phyloP scores from a whole-genome alignment of 768 basidiomycete genomes.

The Tricholoma hemisulphureum region DNA sequence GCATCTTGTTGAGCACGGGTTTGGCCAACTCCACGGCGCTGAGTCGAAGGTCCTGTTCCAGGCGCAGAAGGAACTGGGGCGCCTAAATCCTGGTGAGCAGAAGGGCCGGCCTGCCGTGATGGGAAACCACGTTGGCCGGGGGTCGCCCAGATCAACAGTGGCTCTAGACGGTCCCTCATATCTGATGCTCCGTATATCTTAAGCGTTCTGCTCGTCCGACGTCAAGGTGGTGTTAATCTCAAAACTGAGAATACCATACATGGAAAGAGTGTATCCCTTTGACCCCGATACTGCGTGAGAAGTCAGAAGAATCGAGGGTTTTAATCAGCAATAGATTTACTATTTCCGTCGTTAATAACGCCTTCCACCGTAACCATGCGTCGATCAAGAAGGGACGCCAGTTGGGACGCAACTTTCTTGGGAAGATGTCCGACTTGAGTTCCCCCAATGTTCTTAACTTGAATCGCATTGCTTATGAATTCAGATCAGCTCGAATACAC shows the following conservation, averaged over 20 bases:
- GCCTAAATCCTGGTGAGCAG: conserved; percentile 12
- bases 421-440: conserved; percentile 83
- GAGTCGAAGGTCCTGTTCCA: conserved; percentile 16
- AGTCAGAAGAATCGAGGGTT: conserved; percentile 2
- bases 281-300: conserved; percentile 38
- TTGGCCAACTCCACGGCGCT: conserved; percentile 18
- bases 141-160: conserved; percentile 71
- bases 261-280: conserved; percentile 51
- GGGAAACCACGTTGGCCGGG: conserved; percentile 62
- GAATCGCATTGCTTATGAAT: conserved; percentile 63
- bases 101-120: conserved; percentile 18
- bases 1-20: conserved; percentile 43
- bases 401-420: conserved; percentile 49
- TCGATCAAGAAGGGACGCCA: conserved; percentile 73
- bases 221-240: not conserved
- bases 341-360: conserved; percentile 62
- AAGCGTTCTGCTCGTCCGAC: conserved; percentile 48
- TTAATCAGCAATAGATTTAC: conserved; percentile 34
- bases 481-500: not conserved
- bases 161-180: conserved; percentile 59
- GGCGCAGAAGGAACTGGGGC: conserved; percentile 12
- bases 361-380: conserved; percentile 70
- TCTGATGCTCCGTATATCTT: conserved; percentile 71
- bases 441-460: conserved; percentile 74
- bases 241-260: conserved; percentile 43